Percentiles rank a stretch among this genome's conserved stretches.
Conservation (phyloP, 306 rosid species). For the Corylus heterophylla region DNA sequence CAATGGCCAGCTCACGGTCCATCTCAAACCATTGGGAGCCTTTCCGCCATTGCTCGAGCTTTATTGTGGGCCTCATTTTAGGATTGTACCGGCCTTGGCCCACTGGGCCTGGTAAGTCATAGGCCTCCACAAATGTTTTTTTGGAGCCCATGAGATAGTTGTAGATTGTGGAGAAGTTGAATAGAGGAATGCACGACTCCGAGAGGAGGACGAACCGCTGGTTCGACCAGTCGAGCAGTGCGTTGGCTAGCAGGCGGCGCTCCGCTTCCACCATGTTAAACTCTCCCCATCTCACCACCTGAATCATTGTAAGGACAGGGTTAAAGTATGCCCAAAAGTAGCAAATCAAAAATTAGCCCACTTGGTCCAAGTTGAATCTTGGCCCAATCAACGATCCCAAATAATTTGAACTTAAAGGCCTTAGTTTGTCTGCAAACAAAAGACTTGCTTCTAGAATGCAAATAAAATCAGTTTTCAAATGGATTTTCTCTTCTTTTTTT, state of each 20-base stretch:
- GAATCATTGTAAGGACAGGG: slow-evolving; percentile 4
- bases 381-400: not conserved
- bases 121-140: slow-evolving; percentile 57
- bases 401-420: no score
- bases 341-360: no score
- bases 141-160: slow-evolving; percentile 51
- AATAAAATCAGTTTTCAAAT: no score
- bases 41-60: slow-evolving; percentile 67
- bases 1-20: slow-evolving; percentile 54
- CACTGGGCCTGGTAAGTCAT: slow-evolving; percentile 40
- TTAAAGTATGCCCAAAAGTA: no score
- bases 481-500: no score
- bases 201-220: slow-evolving; percentile 78
- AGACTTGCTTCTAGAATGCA: no score
- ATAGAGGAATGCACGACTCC: slow-evolving; percentile 87
- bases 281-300: slow-evolving; percentile 84
- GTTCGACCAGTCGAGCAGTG: slow-evolving; percentile 62
- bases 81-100: slow-evolving; percentile 69
- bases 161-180: slow-evolving; percentile 69
- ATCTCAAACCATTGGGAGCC: slow-evolving; percentile 95
- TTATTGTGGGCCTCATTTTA: slow-evolving; percentile 53
- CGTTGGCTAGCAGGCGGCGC: slow-evolving; percentile 68
- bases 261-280: slow-evolving; percentile 79
- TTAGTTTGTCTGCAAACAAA: no score
- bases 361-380: not conserved